Conservation (phyloP, 2,329 filamentous ascomycete species). For the Fusarium burgessii region DNA sequence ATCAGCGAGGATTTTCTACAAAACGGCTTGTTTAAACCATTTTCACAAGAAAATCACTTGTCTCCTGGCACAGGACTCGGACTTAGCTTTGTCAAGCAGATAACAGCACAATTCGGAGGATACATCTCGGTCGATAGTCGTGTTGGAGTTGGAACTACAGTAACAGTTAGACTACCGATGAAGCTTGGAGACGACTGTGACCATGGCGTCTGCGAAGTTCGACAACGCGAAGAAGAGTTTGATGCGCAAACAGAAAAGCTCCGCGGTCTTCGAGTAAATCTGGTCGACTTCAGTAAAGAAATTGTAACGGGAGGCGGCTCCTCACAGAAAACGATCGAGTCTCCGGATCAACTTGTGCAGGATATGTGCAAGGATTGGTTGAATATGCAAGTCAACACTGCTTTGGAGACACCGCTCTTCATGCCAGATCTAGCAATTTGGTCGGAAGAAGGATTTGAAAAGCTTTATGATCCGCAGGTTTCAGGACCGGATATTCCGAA, state of each 20-base stretch:
- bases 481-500: conserved; percentile 30
- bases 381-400: conserved; percentile 36
- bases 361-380: conserved; percentile 26
- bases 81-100: conserved; percentile 71
- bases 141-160: conserved; percentile 53
- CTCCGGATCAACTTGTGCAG: conserved; percentile 15
- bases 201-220: neutral
- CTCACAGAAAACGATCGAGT: neutral
- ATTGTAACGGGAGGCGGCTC: neutral
- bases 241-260: conserved; percentile 46
- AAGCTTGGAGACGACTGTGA: conserved; percentile 1
- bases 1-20: conserved; percentile 73
- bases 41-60: conserved; percentile 72
- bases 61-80: conserved; percentile 73
- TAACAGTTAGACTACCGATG: conserved; percentile 51
- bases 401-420: neutral
- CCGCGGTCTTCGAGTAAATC: conserved; percentile 46
- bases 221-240: conserved; percentile 46
- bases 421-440: conserved; percentile 48
- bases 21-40: conserved; percentile 71
- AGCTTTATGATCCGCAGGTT: neutral
- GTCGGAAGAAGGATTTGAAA: conserved; percentile 27
- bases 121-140: conserved; percentile 67
- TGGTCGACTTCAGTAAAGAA: conserved; percentile 10
- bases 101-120: conserved; percentile 69